phyloP scores from a whole-genome alignment of 2,329 filamentous ascomycete genomes.

The Dothistroma septosporum region DNA sequence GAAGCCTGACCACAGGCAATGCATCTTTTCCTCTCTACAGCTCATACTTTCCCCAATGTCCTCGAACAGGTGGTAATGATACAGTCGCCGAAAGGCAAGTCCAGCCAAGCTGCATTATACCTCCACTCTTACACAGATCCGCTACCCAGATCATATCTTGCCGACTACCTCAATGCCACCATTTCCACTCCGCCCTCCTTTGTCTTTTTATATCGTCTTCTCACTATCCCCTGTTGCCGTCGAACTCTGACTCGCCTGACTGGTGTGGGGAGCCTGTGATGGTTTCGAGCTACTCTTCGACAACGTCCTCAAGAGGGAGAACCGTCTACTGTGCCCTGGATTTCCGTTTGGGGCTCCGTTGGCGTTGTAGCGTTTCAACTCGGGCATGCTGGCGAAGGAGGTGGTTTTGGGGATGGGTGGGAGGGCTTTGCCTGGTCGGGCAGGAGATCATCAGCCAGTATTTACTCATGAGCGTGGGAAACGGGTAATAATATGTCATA shows the following conservation, averaged over 20 bases:
- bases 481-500: neutral
- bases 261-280: neutral
- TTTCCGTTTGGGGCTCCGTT: neutral
- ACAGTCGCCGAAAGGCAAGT: neutral
- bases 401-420: conserved; percentile 1
- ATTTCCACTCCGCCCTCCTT: neutral
- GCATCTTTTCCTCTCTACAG: neutral
- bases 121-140: neutral
- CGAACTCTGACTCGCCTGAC: neutral
- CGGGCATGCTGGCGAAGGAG: neutral
- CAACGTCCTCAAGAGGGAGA: conserved; percentile 1
- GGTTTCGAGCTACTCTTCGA: neutral
- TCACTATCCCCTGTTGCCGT: neutral
- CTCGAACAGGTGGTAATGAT: no score
- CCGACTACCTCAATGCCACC: neutral
- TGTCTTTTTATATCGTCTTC: neutral
- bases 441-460: neutral
- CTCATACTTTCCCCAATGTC: neutral
- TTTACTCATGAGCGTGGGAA: neutral
- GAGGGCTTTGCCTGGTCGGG: neutral
- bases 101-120: neutral
- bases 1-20: neutral
- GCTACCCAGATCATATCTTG: neutral
- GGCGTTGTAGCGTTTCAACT: neutral
- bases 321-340: neutral